A percentile compares a stretch with the other conserved stretches of the same genome.
These are phyloP conservation scores for Cyberlindnera misumaiensis DNA, from an alignment of 805 yeast genomes.

Conservation along the genomic window DNA sequence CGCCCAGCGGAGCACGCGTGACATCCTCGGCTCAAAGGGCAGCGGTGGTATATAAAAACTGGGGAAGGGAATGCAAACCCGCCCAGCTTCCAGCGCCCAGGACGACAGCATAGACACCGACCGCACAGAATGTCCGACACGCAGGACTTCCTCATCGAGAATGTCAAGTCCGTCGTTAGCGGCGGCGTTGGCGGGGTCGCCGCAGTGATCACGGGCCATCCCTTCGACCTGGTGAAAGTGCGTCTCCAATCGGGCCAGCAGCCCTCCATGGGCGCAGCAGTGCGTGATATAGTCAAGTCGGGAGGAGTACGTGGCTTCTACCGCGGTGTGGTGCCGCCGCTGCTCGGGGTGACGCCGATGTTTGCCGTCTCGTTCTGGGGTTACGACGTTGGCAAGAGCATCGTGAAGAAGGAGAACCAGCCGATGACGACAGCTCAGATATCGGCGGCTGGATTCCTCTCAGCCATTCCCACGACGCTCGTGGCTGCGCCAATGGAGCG, in stretches of 20 bases:
- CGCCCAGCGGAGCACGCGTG: no score
- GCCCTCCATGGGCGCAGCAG: slow-evolving; percentile 57
- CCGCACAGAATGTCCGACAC: slow-evolving; percentile 10
- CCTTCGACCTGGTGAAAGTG: slow-evolving; percentile 90
- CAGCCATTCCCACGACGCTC: slow-evolving; percentile 91
- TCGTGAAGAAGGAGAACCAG: slow-evolving; percentile 40
- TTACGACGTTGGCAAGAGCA: slow-evolving; percentile 82
- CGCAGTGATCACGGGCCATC: slow-evolving; percentile 94
- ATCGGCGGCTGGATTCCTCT: slow-evolving; percentile 87
- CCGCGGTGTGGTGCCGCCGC: slow-evolving; percentile 90
- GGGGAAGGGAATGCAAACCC: no score
- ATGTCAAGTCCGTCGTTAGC: slow-evolving; percentile 78
- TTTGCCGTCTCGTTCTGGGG: slow-evolving; percentile 99
- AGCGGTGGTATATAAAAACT: slow-evolving; percentile 1
- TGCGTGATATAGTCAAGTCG: slow-evolving; percentile 57
- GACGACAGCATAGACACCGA: background rate
- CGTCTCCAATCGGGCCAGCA: slow-evolving; percentile 75
- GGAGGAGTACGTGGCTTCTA: slow-evolving; percentile 81
- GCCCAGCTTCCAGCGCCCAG: no score
- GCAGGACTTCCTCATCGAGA: slow-evolving; percentile 43
- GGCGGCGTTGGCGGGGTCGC: slow-evolving; percentile 98
- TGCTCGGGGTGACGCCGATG: slow-evolving; percentile 97
- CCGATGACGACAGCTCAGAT: slow-evolving; percentile 60
- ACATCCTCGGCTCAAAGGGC: slow-evolving; percentile 8
- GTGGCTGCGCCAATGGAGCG: slow-evolving; percentile 98